phyloP scores from a whole-genome alignment of 2,329 filamentous ascomycete species.

The Beauveria brongniartii region DNA sequence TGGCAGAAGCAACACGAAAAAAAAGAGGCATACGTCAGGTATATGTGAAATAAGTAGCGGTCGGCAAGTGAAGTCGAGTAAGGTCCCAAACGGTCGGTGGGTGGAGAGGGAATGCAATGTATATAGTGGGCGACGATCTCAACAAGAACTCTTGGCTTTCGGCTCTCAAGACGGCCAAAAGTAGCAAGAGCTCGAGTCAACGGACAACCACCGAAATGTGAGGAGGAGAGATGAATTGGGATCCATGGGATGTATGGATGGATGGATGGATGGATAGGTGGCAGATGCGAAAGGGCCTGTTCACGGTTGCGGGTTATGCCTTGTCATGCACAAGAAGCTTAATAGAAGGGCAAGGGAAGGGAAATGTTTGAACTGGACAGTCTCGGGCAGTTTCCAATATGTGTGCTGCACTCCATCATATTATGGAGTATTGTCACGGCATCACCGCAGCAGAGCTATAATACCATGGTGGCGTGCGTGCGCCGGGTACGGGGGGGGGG shows the following conservation, averaged over 20 bases:
- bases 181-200: not conserved
- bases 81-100: not conserved
- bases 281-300: not conserved
- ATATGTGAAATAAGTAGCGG: not conserved
- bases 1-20: not conserved
- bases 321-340: slow-evolving; percentile 8
- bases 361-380: not conserved
- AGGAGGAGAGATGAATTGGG: not conserved
- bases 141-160: slow-evolving; percentile 2
- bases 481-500: not conserved
- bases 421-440: slow-evolving; percentile 10
- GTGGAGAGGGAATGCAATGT: slow-evolving; percentile 7
- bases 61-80: not conserved
- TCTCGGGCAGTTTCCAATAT: slow-evolving; percentile 3
- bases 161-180: not conserved
- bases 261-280: not conserved
- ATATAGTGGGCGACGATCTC: slow-evolving; percentile 11
- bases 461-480: slow-evolving; percentile 6
- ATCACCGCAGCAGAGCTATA: slow-evolving; percentile 7
- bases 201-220: not conserved
- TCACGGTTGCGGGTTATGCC: slow-evolving; percentile 2
- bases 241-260: not conserved
- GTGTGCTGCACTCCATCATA: slow-evolving; percentile 8
- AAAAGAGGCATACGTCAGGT: not conserved
- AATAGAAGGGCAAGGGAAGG: slow-evolving; percentile 6